Base-by-base conservation (phyloP, 257 asterid genomes). In the Nicotiana undulata region DNA sequence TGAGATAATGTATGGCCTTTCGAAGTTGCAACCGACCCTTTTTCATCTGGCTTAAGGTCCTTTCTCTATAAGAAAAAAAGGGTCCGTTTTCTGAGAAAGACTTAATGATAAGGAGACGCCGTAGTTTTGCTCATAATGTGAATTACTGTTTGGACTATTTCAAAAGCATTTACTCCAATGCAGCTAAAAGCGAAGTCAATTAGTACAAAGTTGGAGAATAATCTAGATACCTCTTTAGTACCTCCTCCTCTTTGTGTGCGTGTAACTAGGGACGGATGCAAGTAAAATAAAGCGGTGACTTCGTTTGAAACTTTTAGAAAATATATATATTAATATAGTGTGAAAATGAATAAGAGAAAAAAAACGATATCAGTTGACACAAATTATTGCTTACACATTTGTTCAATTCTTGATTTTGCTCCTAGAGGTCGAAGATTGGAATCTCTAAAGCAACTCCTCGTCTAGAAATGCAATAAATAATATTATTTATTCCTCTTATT, bases 111-210 rank as follows among this genome's bases (percentile, higher is more conserved):
- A n/a, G 76, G 18, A n/a, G 31, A 22, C 7, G 18, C 28, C 4
- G 22, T 9, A 11, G 10, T 18, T 67, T 44, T 67, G 18, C 10
- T 32, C 29, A 18, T 68, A 31, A 40, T n/a, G 76, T 37, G 76
- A 67, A n/a, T 68, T 37, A 70, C 26, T 46, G 37, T 70, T 44
- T 13, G 77, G 59, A 70, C 46, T 70, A 70, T 44, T 70, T 70
- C 59, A 44, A 5, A 22, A 70, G 59, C 15, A 70, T 46, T 13
- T 70, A 46, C 22, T 70, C 77, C 59, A n/a, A 46, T 70, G 5
- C 77, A 70, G 59, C 77, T 11, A 70, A 44, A 40, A 70, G 77
- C 59, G 13, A 70, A 22, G 77, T 70, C 77, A 70, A 44, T 70
- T 20, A n/a, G 22, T 34, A 37, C 12, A 55, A 6, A 34, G 40